Evolutionary conservation across 257 asterid species (phyloP).

Genomic region (Ballota nigra): DNA sequence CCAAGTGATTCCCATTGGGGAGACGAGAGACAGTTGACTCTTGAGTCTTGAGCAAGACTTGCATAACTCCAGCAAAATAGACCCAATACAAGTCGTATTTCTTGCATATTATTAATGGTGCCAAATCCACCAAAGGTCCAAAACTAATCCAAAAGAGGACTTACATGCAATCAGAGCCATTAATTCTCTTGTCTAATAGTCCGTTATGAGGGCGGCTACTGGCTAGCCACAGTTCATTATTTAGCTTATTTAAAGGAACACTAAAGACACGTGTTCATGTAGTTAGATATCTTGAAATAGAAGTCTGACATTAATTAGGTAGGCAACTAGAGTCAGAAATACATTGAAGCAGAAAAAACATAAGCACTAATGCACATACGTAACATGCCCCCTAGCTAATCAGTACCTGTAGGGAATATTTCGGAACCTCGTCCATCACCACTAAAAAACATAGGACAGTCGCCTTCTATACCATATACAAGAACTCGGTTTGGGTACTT

Average conservation of each 20-base stretch:
- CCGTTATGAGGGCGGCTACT: background rate
- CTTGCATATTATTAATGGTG: too few species aligned
- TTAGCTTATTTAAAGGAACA: background rate
- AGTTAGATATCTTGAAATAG: background rate
- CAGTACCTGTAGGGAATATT: slow-evolving; percentile 81
- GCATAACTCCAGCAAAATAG: background rate
- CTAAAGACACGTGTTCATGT: background rate
- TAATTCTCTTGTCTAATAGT: background rate
- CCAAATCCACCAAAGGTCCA: too few species aligned
- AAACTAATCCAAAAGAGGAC: background rate
- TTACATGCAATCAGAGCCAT: background rate
- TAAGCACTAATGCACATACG: background rate
- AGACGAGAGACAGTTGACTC: slow-evolving; percentile 2
- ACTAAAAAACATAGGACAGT: slow-evolving; percentile 77
- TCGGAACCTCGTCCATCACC: slow-evolving; percentile 89
- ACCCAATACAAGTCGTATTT: background rate
- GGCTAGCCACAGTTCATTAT: background rate
- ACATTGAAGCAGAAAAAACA: background rate
- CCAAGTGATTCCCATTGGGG: background rate
- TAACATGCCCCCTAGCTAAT: slow-evolving; percentile 18
- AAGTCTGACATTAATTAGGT: background rate
- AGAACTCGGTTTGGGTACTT: slow-evolving; percentile 89
- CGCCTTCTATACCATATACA: slow-evolving; percentile 87
- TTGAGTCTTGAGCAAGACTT: background rate
- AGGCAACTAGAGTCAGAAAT: background rate